Evolutionary conservation across 352 stramenopile species (phyloP), one percentile per base, ranked within the genome.

Genomic region (Pythium guiyangense): DNA sequence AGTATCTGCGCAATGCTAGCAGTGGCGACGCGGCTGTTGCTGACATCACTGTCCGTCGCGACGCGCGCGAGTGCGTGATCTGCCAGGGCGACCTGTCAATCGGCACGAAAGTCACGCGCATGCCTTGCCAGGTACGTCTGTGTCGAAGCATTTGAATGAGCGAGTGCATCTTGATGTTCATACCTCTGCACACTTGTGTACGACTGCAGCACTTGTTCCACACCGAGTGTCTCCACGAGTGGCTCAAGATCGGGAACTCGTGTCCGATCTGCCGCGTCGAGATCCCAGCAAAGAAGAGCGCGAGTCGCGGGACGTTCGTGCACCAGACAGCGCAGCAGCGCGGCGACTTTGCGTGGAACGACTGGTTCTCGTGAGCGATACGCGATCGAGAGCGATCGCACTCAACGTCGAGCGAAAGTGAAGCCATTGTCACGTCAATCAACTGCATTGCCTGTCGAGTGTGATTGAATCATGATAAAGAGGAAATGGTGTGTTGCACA

Each of bases 241-340:
- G 84, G 84, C 74, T 93, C 44, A 82, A 89, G 48, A 84, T 93
- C 51, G 79, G 84, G 49, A 91, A 91, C 62, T 90, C 79, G 54
- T 93, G 84, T 64, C 84, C 83, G 34, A 91, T 91, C 59, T 93
- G 83, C 49, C 80, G 81, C 42, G 79, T 90, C 4, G 75, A 89
- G 54, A 87, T 93, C 45, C 54, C 71, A 2, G 71, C 80, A 50
- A 85, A 91, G 49, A 61, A 69, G 29, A 75, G 59, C 5, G 52
- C 59, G 15, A 50, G 66, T 34, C 64, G 53, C n/a, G 68, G 48
- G 15, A 44, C 63, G 15, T 54, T 62, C 0, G 66, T 62, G 12
- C 69, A 60, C 15, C 72, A 73, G 27, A 75, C 59, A 3, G 66
- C 78, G 14, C 73, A 88, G 55, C 60, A 78, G 29, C 71, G 70